These are phyloP conservation scores for Periconia sp. DNA, from an alignment of 2,329 filamentous ascomycete genomes.

Conservation along the genomic window DNA sequence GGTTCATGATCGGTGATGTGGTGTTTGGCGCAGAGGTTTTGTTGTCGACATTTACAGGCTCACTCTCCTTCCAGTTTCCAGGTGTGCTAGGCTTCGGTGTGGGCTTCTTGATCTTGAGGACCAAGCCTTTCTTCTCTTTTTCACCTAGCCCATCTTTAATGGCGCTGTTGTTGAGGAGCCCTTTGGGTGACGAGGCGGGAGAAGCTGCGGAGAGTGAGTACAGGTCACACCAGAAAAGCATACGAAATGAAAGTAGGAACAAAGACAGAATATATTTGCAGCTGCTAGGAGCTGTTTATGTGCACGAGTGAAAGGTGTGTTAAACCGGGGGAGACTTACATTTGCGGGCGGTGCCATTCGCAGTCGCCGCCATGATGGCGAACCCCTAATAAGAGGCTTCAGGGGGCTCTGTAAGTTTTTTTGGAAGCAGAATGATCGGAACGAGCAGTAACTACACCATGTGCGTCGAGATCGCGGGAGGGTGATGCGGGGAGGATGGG, in stretches of 20 bases:
- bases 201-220: slow-evolving; percentile 27
- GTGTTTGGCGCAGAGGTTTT: slow-evolving; percentile 22
- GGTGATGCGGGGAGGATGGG: too few relatives aligned
- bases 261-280: neutral
- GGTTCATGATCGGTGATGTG: slow-evolving; percentile 49
- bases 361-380: slow-evolving; percentile 37
- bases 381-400: neutral
- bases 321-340: slow-evolving; percentile 24
- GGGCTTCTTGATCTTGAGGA: slow-evolving; percentile 59
- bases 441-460: too few relatives aligned
- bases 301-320: slow-evolving; percentile 16
- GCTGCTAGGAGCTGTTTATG: neutral
- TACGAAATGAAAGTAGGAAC: neutral
- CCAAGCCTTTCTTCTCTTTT: slow-evolving; percentile 44
- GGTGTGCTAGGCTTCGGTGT: slow-evolving; percentile 65
- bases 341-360: slow-evolving; percentile 41
- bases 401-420: neutral
- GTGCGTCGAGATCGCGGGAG: too few relatives aligned
- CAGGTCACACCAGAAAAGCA: neutral
- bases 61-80: slow-evolving; percentile 70
- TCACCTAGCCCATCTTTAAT: slow-evolving; percentile 39
- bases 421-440: too few relatives aligned
- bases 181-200: slow-evolving; percentile 23
- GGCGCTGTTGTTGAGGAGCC: slow-evolving; percentile 30
- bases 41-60: slow-evolving; percentile 54